These are phyloP conservation scores for Epichloe sp. DNA, from an alignment of 2,329 filamentous ascomycete genomes.

Conservation along the genomic window DNA sequence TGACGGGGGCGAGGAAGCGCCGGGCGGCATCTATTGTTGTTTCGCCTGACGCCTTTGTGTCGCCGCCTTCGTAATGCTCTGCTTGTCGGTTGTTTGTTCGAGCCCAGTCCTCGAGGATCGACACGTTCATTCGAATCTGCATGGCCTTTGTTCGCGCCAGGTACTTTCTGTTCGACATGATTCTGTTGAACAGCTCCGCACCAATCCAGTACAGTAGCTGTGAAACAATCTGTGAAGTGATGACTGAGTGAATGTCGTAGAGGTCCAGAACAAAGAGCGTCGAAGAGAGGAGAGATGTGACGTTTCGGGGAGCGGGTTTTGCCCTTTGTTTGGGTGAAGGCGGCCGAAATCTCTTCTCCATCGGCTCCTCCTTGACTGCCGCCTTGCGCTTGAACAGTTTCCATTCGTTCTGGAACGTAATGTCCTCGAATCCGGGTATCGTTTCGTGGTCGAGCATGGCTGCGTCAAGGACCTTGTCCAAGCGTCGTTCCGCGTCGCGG, in stretches of 20 bases:
- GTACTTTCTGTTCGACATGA: conserved; percentile 94
- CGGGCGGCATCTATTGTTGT: conserved; percentile 74
- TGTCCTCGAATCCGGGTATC: conserved; percentile 92
- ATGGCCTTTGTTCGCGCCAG: conserved; percentile 94
- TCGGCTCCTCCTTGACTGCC: conserved; percentile 78
- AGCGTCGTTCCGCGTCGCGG: conserved; percentile 82
- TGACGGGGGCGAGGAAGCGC: conserved; percentile 75
- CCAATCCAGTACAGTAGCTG: conserved; percentile 95
- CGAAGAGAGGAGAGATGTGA: conserved; percentile 88
- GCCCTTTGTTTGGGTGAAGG: conserved; percentile 88
- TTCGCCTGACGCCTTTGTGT: conserved; percentile 73
- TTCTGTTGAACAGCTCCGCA: conserved; percentile 90
- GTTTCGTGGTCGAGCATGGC: conserved; percentile 97
- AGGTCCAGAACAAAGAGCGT: conserved; percentile 94
- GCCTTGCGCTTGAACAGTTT: conserved; percentile 89
- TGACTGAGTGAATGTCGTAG: conserved; percentile 98
- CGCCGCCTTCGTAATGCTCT: conserved; percentile 89
- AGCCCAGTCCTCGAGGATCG: conserved; percentile 90
- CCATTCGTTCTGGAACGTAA: conserved; percentile 97
- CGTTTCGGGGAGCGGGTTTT: conserved; percentile 84
- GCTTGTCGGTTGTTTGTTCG: conserved; percentile 84
- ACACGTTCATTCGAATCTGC: conserved; percentile 99
- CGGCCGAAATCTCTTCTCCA: conserved; percentile 81
- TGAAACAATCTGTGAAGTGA: conserved; percentile 78
- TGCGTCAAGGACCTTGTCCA: conserved; percentile 87